Percentiles rank a stretch among this genome's conserved stretches.
Conservation (phyloP, 176 grass and related monocot species). For the Carex kokanica region DNA sequence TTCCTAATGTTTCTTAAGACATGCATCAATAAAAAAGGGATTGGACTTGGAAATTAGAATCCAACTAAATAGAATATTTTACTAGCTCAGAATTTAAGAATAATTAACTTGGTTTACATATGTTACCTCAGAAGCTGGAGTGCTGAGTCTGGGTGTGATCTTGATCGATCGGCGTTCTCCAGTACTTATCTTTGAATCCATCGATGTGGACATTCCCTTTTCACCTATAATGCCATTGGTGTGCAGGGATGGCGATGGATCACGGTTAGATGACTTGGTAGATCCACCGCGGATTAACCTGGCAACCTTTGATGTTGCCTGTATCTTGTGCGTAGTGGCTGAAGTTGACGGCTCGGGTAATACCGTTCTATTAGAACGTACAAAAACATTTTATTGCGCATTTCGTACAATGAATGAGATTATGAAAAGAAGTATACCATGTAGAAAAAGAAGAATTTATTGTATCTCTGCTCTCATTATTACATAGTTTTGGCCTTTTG, state of each 20-base stretch:
- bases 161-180: conserved; percentile 44
- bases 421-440: neutral
- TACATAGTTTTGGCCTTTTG: neutral
- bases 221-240: conserved; percentile 33
- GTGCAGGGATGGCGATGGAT: conserved; percentile 35
- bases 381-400: neutral
- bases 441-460: no score
- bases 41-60: neutral
- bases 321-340: conserved; percentile 21
- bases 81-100: neutral
- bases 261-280: conserved; percentile 35
- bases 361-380: conserved; percentile 24
- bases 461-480: neutral
- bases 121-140: conserved; percentile 36
- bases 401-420: neutral
- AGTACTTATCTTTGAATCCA: conserved; percentile 39
- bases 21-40: neutral
- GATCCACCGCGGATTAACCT: conserved; percentile 36
- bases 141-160: conserved; percentile 25
- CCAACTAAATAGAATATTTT: neutral
- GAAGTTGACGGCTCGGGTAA: conserved; percentile 39
- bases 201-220: conserved; percentile 39
- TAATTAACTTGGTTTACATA: neutral
- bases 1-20: neutral
- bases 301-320: conserved; percentile 41